Conservation (phyloP, 2,329 filamentous ascomycete genomes). For the Biscogniauxia mediterranea region DNA sequence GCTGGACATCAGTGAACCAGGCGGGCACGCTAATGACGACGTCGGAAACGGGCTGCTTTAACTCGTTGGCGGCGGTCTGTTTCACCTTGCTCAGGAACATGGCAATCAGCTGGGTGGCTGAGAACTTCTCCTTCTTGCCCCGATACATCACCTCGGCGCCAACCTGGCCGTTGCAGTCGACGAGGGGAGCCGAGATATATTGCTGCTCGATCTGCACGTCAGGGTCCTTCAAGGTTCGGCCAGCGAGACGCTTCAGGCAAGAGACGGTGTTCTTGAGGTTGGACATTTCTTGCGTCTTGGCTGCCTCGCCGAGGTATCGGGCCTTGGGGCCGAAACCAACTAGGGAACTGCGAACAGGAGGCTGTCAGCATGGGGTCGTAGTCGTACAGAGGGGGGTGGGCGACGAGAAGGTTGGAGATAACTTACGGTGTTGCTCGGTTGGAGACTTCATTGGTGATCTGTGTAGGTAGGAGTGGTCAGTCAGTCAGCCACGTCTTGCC, state of each 20-base stretch:
- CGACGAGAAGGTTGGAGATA: constrained; percentile 11
- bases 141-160: constrained; percentile 91
- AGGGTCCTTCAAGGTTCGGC: constrained; percentile 82
- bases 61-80: constrained; percentile 79
- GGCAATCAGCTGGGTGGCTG: constrained; percentile 87
- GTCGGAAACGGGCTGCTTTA: constrained; percentile 88
- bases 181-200: constrained; percentile 79
- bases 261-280: constrained; percentile 99
- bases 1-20: constrained; percentile 96
- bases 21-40: constrained; percentile 91
- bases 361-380: constrained; percentile 18
- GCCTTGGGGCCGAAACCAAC: constrained; percentile 94
- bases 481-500: not conserved
- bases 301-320: constrained; percentile 90
- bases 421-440: constrained; percentile 97
- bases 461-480: not conserved
- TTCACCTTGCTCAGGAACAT: constrained; percentile 97
- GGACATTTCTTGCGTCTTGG: constrained; percentile 98
- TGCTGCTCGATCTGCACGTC: constrained; percentile 92
- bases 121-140: constrained; percentile 93
- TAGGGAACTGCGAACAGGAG: constrained; percentile 62
- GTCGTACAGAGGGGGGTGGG: not conserved
- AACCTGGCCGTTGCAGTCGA: constrained; percentile 90
- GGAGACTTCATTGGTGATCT: constrained; percentile 99
- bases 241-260: constrained; percentile 88